Conservation (phyloP, 176 grass and related monocot genomes). For the Eragrostis curvula region DNA sequence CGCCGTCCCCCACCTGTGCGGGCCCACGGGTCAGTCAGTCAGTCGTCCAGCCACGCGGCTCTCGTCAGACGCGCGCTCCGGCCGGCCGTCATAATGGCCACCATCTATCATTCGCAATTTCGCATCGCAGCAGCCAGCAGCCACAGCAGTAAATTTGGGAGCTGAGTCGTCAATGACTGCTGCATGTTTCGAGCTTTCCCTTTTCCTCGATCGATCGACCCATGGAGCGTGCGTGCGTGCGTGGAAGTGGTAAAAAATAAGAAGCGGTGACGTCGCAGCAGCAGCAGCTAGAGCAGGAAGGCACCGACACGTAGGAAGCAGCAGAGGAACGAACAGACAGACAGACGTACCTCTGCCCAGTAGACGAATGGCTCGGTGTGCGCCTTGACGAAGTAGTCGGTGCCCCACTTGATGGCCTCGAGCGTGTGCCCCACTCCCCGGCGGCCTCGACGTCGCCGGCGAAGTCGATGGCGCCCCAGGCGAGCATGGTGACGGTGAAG, state of each 20-base stretch:
- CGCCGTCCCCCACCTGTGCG: slow-evolving; percentile 84
- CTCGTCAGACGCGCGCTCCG: neutral
- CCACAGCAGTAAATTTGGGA: slow-evolving; percentile 2
- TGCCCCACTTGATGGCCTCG: slow-evolving; percentile 97
- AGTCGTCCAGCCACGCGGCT: neutral
- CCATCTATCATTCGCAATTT: neutral
- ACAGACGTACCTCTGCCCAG: slow-evolving; percentile 72
- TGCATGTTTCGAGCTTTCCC: neutral
- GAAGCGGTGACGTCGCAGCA: neutral
- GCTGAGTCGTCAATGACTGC: neutral
- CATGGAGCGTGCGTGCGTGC: neutral
- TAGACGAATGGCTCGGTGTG: slow-evolving; percentile 83
- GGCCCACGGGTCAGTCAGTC: neutral
- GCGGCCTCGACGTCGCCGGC: slow-evolving; percentile 58
- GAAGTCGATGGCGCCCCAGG: slow-evolving; percentile 85
- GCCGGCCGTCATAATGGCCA: slow-evolving; percentile 24
- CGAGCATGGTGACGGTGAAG: slow-evolving; percentile 91
- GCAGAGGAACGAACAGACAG: neutral
- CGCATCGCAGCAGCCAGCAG: neutral
- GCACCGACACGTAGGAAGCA: neutral
- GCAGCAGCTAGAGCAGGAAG: neutral
- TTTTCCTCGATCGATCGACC: slow-evolving; percentile 13
- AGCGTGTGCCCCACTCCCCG: slow-evolving; percentile 71
- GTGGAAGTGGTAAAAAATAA: neutral
- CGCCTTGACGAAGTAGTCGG: slow-evolving; percentile 96